phyloP scores from a whole-genome alignment of 148 eudicot genomes.

The Rhododendron simsii region DNA sequence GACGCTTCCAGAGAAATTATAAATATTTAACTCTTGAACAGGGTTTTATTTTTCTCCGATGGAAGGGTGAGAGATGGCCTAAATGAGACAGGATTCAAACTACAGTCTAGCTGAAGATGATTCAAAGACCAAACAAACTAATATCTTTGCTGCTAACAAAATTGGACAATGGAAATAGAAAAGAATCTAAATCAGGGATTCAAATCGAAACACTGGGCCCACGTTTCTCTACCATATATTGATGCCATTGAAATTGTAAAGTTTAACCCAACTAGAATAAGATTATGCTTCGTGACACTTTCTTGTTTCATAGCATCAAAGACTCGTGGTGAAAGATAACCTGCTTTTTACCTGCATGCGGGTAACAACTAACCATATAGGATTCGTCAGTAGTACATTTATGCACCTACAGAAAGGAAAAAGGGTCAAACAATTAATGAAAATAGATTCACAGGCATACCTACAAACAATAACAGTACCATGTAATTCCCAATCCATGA shows the following conservation, averaged over 20 bases:
- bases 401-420: conserved; percentile 49
- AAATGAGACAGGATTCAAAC: not conserved
- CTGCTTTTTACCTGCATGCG: conserved; percentile 83
- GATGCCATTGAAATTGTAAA: not conserved
- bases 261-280: not conserved
- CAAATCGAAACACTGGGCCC: not conserved
- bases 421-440: conserved; percentile 1
- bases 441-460: not conserved
- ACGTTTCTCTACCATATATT: not conserved
- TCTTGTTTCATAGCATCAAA: conserved; percentile 4
- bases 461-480: not conserved
- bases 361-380: conserved; percentile 94
- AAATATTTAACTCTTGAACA: conserved; percentile 3
- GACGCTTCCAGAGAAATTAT: not conserved
- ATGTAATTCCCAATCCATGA: not conserved
- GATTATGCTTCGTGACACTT: not conserved
- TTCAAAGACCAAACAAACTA: not conserved
- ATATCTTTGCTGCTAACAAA: not conserved
- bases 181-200: not conserved
- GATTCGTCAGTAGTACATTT: conserved; percentile 96
- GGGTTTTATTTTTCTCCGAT: not conserved
- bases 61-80: not conserved
- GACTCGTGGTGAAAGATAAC: not conserved
- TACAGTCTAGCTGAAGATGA: not conserved
- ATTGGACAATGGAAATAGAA: not conserved